Evolutionary conservation across 2,329 filamentous ascomycete species (phyloP).

Genomic region (Mycosphaerella arachidis): DNA sequence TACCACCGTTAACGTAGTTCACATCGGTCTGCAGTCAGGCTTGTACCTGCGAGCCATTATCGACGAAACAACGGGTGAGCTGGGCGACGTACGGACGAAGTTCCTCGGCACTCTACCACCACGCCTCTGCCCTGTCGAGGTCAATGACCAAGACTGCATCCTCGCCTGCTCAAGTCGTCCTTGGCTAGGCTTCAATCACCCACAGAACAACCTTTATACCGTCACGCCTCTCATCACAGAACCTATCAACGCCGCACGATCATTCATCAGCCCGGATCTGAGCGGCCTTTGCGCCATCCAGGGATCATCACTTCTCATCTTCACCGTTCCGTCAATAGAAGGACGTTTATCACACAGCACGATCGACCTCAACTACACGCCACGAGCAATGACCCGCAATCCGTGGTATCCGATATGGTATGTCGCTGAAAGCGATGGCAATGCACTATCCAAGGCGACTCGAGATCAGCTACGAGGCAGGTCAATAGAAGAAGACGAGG

Average conservation of each 20-base stretch:
- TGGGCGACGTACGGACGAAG: constrained; percentile 89
- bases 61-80: constrained; percentile 90
- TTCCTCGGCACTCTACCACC: constrained; percentile 90
- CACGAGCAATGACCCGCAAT: constrained; percentile 79
- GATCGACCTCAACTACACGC: constrained; percentile 80
- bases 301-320: constrained; percentile 53
- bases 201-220: constrained; percentile 80
- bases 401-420: constrained; percentile 88
- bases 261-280: constrained; percentile 84
- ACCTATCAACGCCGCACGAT: constrained; percentile 88
- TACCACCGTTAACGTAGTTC: constrained; percentile 83
- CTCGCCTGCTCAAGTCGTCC: constrained; percentile 86
- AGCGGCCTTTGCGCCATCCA: constrained; percentile 35
- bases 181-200: constrained; percentile 94
- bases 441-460: constrained; percentile 77
- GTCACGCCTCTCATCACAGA: constrained; percentile 74
- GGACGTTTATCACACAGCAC: constrained; percentile 23
- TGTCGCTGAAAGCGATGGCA: constrained; percentile 89
- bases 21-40: constrained; percentile 92
- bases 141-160: constrained; percentile 71
- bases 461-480: constrained; percentile 38
- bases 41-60: constrained; percentile 93
- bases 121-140: constrained; percentile 84
- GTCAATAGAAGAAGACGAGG: constrained; percentile 16
- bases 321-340: constrained; percentile 52